These are phyloP conservation scores for Craterostigma plantagineum DNA, from an alignment of 257 asterid genomes.

Conservation along the genomic window DNA sequence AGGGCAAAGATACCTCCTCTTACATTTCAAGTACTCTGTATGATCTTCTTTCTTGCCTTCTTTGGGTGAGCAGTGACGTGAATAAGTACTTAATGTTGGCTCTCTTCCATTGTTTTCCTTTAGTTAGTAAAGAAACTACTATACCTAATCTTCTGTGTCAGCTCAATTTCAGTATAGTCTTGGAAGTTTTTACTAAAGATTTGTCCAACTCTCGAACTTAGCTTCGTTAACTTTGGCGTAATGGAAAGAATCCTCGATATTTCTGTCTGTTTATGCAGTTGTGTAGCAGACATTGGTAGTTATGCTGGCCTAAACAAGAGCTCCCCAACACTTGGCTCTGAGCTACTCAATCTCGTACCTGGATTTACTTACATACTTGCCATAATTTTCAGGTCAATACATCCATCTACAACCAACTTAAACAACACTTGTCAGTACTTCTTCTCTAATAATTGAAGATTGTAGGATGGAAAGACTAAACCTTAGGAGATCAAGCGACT, in stretches of 20 bases:
- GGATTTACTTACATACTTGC: slow-evolving; percentile 53
- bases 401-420: too few relatives aligned
- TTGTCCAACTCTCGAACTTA: neutral
- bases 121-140: neutral
- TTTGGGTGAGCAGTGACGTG: slow-evolving; percentile 35
- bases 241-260: slow-evolving; percentile 5
- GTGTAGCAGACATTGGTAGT: slow-evolving; percentile 31
- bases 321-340: slow-evolving; percentile 62
- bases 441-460: too few relatives aligned
- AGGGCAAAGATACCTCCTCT: slow-evolving; percentile 29
- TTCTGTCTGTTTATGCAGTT: slow-evolving; percentile 15
- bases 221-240: neutral
- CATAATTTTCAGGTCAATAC: slow-evolving; percentile 39
- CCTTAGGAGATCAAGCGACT: slow-evolving; percentile 17
- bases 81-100: slow-evolving; percentile 1
- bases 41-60: slow-evolving; percentile 34
- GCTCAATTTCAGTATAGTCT: too few relatives aligned
- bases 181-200: too few relatives aligned
- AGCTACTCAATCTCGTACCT: slow-evolving; percentile 55
- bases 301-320: slow-evolving; percentile 46
- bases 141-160: neutral
- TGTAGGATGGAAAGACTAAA: slow-evolving; percentile 22
- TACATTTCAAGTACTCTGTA: slow-evolving; percentile 30
- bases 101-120: neutral
- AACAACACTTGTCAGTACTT: too few relatives aligned